phyloP scores from a whole-genome alignment of 352 stramenopile genomes.

The Phytopythium helicoides region DNA sequence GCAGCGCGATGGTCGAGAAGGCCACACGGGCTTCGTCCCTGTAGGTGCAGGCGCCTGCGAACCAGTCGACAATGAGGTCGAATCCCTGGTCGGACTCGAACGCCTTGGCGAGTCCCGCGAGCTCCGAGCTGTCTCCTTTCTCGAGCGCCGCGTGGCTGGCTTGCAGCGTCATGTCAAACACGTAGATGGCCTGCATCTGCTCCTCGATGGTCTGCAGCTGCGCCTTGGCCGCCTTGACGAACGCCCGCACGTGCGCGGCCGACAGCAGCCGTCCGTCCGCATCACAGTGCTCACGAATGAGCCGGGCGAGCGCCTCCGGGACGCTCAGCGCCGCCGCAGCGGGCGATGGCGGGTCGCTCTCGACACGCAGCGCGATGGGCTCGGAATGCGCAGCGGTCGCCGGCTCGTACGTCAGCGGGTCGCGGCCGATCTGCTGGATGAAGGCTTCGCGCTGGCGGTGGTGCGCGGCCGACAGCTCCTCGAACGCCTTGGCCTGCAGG shows the following conservation, averaged over 20 bases:
- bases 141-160: slow-evolving; percentile 5
- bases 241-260: slow-evolving; percentile 28
- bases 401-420: slow-evolving; percentile 41
- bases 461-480: slow-evolving; percentile 42
- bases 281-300: slow-evolving; percentile 43
- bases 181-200: slow-evolving; percentile 50
- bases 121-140: slow-evolving; percentile 7
- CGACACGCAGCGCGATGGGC: slow-evolving; percentile 31
- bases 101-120: slow-evolving; percentile 17
- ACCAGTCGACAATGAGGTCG: slow-evolving; percentile 55
- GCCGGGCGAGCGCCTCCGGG: slow-evolving; percentile 34
- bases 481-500: slow-evolving; percentile 49
- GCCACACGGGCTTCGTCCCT: slow-evolving; percentile 42
- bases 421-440: slow-evolving; percentile 45
- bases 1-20: slow-evolving; percentile 49
- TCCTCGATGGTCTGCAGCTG: slow-evolving; percentile 48
- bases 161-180: slow-evolving; percentile 52
- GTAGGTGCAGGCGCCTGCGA: slow-evolving; percentile 41
- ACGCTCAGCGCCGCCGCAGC: slow-evolving; percentile 30
- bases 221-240: slow-evolving; percentile 33
- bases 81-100: slow-evolving; percentile 68
- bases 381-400: slow-evolving; percentile 10
- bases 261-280: slow-evolving; percentile 29
- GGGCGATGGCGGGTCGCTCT: slow-evolving; percentile 14
- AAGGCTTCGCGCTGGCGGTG: slow-evolving; percentile 71